Evolutionary conservation across 1,284 basidiomycete genomes (phyloP), one percentile per base, ranked within the genome.

Genomic region (Malassezia yamatoensis): DNA sequence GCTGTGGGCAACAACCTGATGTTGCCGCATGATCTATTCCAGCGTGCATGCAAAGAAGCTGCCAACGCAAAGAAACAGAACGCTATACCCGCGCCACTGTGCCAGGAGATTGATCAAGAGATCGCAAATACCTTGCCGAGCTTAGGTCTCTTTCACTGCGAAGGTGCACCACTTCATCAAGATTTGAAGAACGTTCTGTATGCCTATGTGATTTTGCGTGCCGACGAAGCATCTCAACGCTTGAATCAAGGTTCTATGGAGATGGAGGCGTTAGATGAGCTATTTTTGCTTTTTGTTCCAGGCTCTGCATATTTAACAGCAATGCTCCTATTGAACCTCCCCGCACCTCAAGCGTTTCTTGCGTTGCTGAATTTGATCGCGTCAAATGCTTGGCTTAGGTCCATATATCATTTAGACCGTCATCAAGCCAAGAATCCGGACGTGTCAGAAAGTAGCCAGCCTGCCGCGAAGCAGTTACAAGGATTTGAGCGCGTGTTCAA

Each of bases 201-300:
- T 63, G 90, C 91, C 1, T 96, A 90, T 86, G 84, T 90, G 1
- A 87, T 94, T 29, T 82, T 89, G 37, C 82, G 90, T 35, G 85
- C 85, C 32, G 90, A 93, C 61, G 87, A 91, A 74, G 87, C 53
- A 15, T 34, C 32, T 15, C 49, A 54, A 16, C 44, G 49, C 13
- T 21, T 37, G 34, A 5, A 34, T 1, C 2, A 13, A 10, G 12
- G 8, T 3, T 4, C 8, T 2, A 9, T 24, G 20, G 29, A 51
- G 9, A 8, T 51, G 15, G 24, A 16, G 12, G 5, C 5, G 3
- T 15, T 54, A 8, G 24, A 43, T n/a, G 20, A 50, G 29, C 58
- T 59, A 24, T 59, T 58, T 52, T 52, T 61, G 33, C 42, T 68
- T 49, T 73, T 72, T 54, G 68, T 65, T 8, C 54, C 58, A 15